Percentiles rank a stretch among this genome's conserved stretches.
phyloP scores from a whole-genome alignment of 2,329 filamentous ascomycete species.

The Triangularia verruculosa region DNA sequence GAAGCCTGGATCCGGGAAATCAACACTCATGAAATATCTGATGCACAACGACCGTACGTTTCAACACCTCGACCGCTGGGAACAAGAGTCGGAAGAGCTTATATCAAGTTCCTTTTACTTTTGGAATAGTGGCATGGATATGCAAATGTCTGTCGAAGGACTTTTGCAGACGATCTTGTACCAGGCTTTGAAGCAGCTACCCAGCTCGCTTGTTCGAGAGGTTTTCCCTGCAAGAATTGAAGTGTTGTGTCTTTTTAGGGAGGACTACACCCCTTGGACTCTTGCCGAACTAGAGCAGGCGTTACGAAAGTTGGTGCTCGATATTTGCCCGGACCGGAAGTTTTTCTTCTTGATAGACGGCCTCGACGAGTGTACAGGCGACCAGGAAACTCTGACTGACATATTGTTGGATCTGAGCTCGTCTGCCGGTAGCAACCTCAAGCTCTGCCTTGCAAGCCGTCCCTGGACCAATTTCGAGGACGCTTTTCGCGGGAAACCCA shows the following conservation, averaged over 20 bases:
- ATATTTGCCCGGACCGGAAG: neutral
- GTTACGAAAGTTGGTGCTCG: neutral
- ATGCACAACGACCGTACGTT: neutral
- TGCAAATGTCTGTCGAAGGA: neutral
- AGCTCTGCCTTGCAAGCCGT: neutral
- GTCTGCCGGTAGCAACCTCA: neutral
- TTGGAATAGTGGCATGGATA: neutral
- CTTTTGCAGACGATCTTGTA: neutral
- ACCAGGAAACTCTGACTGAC: neutral
- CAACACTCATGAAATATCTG: neutral
- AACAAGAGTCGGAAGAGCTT: too few relatives aligned
- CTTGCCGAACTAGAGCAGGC: neutral
- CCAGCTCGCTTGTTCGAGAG: neutral
- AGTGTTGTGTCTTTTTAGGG: neutral
- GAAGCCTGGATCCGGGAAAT: neutral
- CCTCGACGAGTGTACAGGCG: neutral
- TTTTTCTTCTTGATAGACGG: slow-evolving; percentile 1
- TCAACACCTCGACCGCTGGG: neutral
- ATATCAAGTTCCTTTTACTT: neutral
- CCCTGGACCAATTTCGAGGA: neutral
- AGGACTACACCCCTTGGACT: neutral
- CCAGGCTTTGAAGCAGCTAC: neutral
- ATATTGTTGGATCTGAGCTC: neutral
- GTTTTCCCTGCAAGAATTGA: neutral
- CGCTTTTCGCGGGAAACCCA: neutral